Conservation (phyloP, 1,284 basidiomycete genomes). For the Mycena sp. region DNA sequence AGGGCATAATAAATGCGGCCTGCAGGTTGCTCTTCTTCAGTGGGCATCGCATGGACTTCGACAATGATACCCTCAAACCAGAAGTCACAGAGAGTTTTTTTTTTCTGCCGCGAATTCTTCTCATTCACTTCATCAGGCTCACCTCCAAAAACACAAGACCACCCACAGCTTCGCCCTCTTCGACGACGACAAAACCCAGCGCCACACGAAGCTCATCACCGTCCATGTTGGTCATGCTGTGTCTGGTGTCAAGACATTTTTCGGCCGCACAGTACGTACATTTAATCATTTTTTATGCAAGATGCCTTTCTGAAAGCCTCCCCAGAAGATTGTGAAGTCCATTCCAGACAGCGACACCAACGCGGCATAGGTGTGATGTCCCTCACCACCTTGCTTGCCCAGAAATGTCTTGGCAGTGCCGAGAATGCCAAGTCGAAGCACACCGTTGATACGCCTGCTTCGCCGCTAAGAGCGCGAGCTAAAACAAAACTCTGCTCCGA, state of each 20-base stretch:
- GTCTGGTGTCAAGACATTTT: background rate
- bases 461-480: too few relatives aligned
- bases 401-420: background rate
- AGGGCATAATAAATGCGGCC: background rate
- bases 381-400: background rate
- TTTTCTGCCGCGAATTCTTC: background rate
- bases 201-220: background rate
- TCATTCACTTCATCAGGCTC: background rate
- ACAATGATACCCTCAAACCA: background rate
- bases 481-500: too few relatives aligned
- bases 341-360: background rate
- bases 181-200: background rate
- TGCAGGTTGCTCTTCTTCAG: background rate
- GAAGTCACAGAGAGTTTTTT: background rate
- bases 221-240: background rate
- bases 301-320: background rate
- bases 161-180: background rate
- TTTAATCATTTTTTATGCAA: background rate
- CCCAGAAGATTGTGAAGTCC: background rate
- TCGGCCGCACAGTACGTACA: background rate
- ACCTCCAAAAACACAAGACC: background rate
- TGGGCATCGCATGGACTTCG: background rate
- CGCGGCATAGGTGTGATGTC: background rate
- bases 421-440: slow-evolving; percentile 1
- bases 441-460: too few relatives aligned